phyloP scores from a whole-genome alignment of 2,329 filamentous ascomycete genomes.

The Phialophora expanda region DNA sequence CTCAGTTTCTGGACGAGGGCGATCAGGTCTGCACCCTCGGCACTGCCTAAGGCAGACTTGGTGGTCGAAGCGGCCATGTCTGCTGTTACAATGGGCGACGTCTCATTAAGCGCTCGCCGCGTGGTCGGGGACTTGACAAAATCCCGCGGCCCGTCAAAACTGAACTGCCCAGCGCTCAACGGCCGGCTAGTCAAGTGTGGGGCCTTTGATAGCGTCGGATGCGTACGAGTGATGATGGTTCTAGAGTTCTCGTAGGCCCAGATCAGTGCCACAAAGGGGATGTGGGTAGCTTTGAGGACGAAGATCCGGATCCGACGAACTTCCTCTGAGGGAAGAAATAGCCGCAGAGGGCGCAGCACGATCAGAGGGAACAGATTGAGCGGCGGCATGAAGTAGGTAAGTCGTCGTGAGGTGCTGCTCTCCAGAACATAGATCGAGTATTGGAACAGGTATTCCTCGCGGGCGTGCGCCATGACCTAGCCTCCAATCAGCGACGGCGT shows the following conservation, averaged over 20 bases:
- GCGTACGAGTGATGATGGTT: slow-evolving; percentile 41
- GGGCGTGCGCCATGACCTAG: slow-evolving; percentile 65
- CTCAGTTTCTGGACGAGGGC: slow-evolving; percentile 38
- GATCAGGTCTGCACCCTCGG: slow-evolving; percentile 35
- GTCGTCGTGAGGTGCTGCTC: slow-evolving; percentile 52
- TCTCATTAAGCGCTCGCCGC: slow-evolving; percentile 28
- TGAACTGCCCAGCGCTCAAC: slow-evolving; percentile 29
- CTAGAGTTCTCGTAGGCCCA: slow-evolving; percentile 58
- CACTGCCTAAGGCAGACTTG: slow-evolving; percentile 35
- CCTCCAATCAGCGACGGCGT: slow-evolving; percentile 26
- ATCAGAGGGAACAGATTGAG: slow-evolving; percentile 65
- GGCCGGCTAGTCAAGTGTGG: slow-evolving; percentile 33
- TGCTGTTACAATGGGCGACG: slow-evolving; percentile 24
- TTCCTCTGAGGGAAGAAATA: slow-evolving; percentile 60
- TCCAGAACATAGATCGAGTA: slow-evolving; percentile 53
- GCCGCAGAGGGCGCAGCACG: slow-evolving; percentile 61
- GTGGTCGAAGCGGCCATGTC: slow-evolving; percentile 24
- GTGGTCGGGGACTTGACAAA: slow-evolving; percentile 27
- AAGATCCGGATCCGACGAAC: slow-evolving; percentile 63
- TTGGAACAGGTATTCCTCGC: slow-evolving; percentile 66
- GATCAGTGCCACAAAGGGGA: slow-evolving; percentile 63
- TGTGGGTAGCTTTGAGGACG: slow-evolving; percentile 63
- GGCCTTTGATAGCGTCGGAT: slow-evolving; percentile 30
- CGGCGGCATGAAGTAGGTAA: slow-evolving; percentile 56
- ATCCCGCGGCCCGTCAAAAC: slow-evolving; percentile 27